Conservation (phyloP, 192 early-diverging fungal species). For the Rhizoclosmatium globosum region DNA sequence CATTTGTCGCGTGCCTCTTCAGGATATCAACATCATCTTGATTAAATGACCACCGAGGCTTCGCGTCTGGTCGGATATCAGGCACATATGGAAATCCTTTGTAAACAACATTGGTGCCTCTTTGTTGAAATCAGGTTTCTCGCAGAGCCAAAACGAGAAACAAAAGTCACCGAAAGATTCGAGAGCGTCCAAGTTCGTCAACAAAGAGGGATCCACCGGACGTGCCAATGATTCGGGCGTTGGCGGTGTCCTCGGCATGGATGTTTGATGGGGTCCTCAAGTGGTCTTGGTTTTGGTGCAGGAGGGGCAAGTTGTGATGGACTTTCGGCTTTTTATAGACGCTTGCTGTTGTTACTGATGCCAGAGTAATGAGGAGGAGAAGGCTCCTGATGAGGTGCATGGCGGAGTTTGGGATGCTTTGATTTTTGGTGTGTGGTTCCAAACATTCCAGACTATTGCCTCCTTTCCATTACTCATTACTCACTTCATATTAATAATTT, state of each 20-base stretch:
- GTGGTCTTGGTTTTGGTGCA: not conserved
- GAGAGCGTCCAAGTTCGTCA: slow-evolving; percentile 22
- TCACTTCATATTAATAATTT: not conserved
- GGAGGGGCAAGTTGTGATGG: not conserved
- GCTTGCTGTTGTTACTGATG: not conserved
- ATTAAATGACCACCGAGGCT: slow-evolving; percentile 35
- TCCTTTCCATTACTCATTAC: not conserved
- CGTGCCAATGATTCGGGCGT: slow-evolving; percentile 14
- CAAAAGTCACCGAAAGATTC: slow-evolving; percentile 21
- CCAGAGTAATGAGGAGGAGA: not conserved
- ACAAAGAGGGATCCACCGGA: slow-evolving; percentile 17
- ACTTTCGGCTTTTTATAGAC: not conserved
- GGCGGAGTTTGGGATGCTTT: no score
- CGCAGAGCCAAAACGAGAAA: no score
- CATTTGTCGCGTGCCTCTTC: slow-evolving; percentile 20
- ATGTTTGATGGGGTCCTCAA: not conserved
- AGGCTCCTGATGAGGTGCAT: not conserved
- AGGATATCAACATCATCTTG: slow-evolving; percentile 29
- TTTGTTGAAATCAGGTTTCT: not conserved
- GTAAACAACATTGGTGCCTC: slow-evolving; percentile 42
- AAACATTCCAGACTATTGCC: no score
- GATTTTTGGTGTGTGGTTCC: no score
- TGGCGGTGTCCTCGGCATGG: not conserved
- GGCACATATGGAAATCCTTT: slow-evolving; percentile 31
- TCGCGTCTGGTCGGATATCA: slow-evolving; percentile 29